phyloP scores from a whole-genome alignment of 768 basidiomycete genomes.

The Rhodotorula sphaerocarpa region DNA sequence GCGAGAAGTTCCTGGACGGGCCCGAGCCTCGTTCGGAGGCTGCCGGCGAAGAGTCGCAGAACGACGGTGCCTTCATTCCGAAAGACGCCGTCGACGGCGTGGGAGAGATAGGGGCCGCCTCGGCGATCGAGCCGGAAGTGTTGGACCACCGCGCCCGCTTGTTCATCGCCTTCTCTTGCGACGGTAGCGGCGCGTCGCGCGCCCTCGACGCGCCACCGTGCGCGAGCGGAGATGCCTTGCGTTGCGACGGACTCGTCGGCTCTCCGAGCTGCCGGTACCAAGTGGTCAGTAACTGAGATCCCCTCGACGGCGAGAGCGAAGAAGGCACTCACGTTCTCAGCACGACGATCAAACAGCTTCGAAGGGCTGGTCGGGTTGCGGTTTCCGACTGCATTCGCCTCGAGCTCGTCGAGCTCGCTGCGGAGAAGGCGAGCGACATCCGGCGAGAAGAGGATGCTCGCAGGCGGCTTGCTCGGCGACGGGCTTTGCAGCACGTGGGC shows the following conservation, averaged over 20 bases:
- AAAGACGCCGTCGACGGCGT: constrained; percentile 20
- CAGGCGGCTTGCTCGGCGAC: constrained; percentile 7
- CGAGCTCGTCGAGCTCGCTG: constrained; percentile 33
- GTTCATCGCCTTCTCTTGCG: background rate
- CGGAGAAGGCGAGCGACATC: constrained; percentile 28
- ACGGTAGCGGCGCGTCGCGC: constrained; percentile 19
- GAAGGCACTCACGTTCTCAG: constrained; percentile 16
- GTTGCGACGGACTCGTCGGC: constrained; percentile 19
- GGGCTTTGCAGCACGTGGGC: constrained; percentile 22
- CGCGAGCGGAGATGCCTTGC: constrained; percentile 14
- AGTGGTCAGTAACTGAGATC: background rate
- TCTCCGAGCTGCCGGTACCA: constrained; percentile 1
- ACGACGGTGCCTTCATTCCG: constrained; percentile 28
- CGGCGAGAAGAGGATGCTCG: constrained; percentile 24
- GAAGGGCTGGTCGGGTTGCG: background rate
- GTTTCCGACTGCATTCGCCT: constrained; percentile 15
- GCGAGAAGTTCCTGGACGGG: background rate
- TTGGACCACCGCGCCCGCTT: constrained; percentile 28
- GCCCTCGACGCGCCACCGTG: constrained; percentile 7
- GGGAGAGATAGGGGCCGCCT: constrained; percentile 14
- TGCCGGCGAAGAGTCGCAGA: constrained; percentile 35
- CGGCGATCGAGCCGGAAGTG: background rate
- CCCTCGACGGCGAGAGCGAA: too few species aligned
- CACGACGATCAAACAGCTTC: constrained; percentile 9
- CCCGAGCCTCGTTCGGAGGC: constrained; percentile 15